Conservation (phyloP, 2,329 filamentous ascomycete genomes). For the Fusarium scirpi region DNA sequence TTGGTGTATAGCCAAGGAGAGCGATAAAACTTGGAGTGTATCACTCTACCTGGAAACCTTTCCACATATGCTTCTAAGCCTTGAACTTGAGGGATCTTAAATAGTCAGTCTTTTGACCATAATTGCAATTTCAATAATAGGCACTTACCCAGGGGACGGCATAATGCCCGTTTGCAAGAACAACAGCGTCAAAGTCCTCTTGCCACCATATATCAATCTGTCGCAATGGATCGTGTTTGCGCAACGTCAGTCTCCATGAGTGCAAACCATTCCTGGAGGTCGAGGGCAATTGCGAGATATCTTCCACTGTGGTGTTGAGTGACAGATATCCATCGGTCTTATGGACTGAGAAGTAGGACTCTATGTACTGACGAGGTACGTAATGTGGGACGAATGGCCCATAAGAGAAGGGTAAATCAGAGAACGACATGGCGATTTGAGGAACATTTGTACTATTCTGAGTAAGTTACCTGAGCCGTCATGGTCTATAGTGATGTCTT, state of each 20-base stretch:
- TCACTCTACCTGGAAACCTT: conserved; percentile 55
- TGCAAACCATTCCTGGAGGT: conserved; percentile 23
- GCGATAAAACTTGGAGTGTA: conserved; percentile 62
- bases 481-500: conserved; percentile 37
- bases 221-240: conserved; percentile 58
- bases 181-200: conserved; percentile 61
- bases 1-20: conserved; percentile 50
- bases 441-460: conserved; percentile 65
- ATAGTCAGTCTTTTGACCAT: rapidly evolving
- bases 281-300: conserved; percentile 54
- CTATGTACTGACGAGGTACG: conserved; percentile 66
- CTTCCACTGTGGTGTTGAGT: conserved; percentile 65
- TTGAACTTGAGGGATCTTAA: conserved; percentile 59
- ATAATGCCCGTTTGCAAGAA: conserved; percentile 60
- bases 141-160: conserved; percentile 58
- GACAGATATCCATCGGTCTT: conserved; percentile 59
- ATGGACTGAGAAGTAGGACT: conserved; percentile 66
- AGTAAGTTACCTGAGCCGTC: rapidly evolving
- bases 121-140: rapidly evolving
- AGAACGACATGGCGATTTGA: conserved; percentile 67
- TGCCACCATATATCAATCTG: conserved; percentile 66
- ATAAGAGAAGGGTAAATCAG: conserved; percentile 64
- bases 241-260: conserved; percentile 62
- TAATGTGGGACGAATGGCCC: conserved; percentile 68
- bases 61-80: conserved; percentile 57